Evolutionary conservation across 805 yeast species (phyloP), one percentile per base, ranked within the genome.

Genomic region (Brettanomyces bruxellensis): DNA sequence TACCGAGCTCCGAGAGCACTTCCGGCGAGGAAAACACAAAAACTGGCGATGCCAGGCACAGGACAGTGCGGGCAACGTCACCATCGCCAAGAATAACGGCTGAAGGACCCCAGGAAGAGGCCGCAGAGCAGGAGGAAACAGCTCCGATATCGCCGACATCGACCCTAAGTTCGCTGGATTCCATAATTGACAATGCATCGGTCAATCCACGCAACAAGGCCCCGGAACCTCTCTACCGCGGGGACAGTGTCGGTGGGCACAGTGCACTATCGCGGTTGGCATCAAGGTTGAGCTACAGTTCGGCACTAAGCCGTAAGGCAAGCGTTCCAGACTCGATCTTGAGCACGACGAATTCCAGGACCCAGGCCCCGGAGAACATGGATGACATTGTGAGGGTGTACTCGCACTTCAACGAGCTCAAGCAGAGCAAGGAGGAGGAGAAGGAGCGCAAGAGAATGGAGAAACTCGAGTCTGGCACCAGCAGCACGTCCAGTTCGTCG

Each of bases 371-470:
- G 1, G 41, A 76, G 50, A 65, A 55, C 9, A 62, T 73, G 43
- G 54, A 61, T 30, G 77, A 74, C 46, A 65, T 78, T n/a, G 72
- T 78, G 38, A 59, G 67, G 34, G 75, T 74, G 42, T 78, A 78
- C 52, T 76, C 81, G 2, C 75, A 75, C 48, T 66, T 65, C 50
- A 73, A 72, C 22, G 64, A 43, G 36, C 25, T 37, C n/a, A 25
- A 28, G 25, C n/a, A 37, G 35, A 18, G n/a, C 32, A n/a, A 36
- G 9, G 18, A 25, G 32, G 40, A 34, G 24, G 32, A 24, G 22
- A n/a, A n/a, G 32, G 38, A 41, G 37, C 32, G 32, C 32, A 28
- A 28, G 32, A 28, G 32, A 28, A 38, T 18, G 41, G 28, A 38
- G 41, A 7, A 38, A 24, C 18, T 14, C 11, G 28, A 38, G 44